These are phyloP conservation scores for Sarocladium strictum DNA, from an alignment of 2,329 filamentous ascomycete genomes.

Conservation along the genomic window DNA sequence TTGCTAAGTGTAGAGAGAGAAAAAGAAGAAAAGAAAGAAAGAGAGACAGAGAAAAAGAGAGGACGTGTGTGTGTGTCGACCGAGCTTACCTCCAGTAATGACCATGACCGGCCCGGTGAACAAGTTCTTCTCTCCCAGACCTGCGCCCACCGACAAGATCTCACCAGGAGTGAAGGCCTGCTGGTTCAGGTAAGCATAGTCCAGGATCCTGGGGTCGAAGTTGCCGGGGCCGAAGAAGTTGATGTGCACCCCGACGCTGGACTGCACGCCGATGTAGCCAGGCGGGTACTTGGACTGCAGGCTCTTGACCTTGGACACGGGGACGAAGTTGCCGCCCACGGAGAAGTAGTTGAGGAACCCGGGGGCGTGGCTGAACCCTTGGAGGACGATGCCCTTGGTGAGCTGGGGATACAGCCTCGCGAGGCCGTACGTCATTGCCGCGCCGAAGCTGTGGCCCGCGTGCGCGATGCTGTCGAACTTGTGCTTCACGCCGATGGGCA, in stretches of 20 bases:
- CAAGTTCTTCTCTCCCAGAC: constrained; percentile 24
- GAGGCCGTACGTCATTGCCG: constrained; percentile 50
- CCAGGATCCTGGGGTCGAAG: constrained; percentile 49
- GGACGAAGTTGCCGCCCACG: constrained; percentile 40
- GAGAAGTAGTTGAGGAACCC: constrained; percentile 37
- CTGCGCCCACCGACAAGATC: constrained; percentile 46
- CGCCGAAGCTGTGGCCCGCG: constrained; percentile 60
- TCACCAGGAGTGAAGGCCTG: constrained; percentile 54
- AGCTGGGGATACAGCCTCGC: constrained; percentile 44
- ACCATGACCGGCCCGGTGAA: constrained; percentile 52
- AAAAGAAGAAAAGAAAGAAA: not conserved
- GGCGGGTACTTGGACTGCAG: constrained; percentile 28
- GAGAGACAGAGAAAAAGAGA: not conserved
- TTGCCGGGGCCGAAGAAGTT: constrained; percentile 45
- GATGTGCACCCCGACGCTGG: constrained; percentile 42
- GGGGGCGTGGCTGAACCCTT: constrained; percentile 48
- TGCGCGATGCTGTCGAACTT: constrained; percentile 44
- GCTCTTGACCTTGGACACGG: constrained; percentile 27
- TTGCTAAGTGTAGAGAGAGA: not conserved
- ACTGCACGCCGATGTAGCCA: constrained; percentile 47
- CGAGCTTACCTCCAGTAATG: constrained; percentile 45
- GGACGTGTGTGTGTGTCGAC: not conserved
- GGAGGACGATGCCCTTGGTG: constrained; percentile 53
- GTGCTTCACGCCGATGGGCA: constrained; percentile 32
- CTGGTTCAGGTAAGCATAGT: constrained; percentile 37